These are phyloP conservation scores for Neurospora sp. DNA, from an alignment of 495 filamentous ascomycete species.

Conservation along the genomic window DNA sequence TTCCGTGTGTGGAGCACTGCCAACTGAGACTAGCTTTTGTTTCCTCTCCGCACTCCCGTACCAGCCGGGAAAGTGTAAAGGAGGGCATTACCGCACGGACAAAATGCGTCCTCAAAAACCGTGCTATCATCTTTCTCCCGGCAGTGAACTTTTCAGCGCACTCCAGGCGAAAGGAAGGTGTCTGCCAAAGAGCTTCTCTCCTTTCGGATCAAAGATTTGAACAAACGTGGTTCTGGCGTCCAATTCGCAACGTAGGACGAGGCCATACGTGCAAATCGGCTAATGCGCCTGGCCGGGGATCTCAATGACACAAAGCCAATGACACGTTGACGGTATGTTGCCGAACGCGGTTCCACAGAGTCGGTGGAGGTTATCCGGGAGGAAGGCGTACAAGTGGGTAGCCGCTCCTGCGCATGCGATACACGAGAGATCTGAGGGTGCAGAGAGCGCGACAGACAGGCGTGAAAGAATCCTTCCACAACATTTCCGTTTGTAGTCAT, in stretches of 20 bases:
- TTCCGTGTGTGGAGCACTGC: conserved; percentile 61
- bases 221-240: conserved; percentile 47
- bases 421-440: conserved; percentile 17
- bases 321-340: conserved; percentile 34
- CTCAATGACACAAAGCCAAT: conserved; percentile 16
- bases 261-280: conserved; percentile 47
- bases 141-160: conserved; percentile 24
- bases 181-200: conserved; percentile 16
- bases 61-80: conserved; percentile 21
- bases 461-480: conserved; percentile 15
- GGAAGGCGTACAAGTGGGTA: neutral
- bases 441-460: conserved; percentile 26
- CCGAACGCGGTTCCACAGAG: conserved; percentile 29
- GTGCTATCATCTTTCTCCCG: conserved; percentile 41
- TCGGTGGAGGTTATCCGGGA: conserved; percentile 7
- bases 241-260: conserved; percentile 39
- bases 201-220: neutral
- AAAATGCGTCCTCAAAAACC: conserved; percentile 81
- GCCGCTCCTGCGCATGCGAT: neutral
- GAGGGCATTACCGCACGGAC: conserved; percentile 59
- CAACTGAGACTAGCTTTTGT: conserved; percentile 80
- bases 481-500: conserved; percentile 30
- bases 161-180: conserved; percentile 24
- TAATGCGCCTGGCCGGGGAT: conserved; percentile 63
- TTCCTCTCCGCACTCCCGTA: conserved; percentile 51